Base-by-base conservation (phyloP, 2,329 filamentous ascomycete genomes). In the Trematosphaeria pertusa region DNA sequence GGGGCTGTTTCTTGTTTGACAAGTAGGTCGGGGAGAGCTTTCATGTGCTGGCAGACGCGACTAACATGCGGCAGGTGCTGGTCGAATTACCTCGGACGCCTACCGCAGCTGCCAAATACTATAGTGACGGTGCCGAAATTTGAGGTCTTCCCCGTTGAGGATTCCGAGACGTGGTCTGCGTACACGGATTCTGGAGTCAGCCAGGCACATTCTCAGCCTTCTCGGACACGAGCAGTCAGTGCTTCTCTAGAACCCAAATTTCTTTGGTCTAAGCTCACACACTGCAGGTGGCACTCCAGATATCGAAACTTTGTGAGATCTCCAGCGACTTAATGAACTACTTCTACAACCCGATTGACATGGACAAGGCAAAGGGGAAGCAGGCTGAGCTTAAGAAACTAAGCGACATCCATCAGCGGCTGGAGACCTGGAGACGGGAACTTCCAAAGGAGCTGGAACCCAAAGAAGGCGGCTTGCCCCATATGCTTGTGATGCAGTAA, bases 1-100 rank as follows among this genome's bases (percentile, higher is more conserved):
- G 94, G 94, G 94, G 94, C 5, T 97, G 92, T 69, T 97, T 94
- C 71, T 75, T 96, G n/a, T 96, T 97, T 69, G 94, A 99, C 76
- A 97, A 97, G 80, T 84, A 64, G 54, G 77, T 24, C 19, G 15
- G 21, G 7, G 8, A 8, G 24, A 7, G 24, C 12, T 14, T 5
- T 15, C 5, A 5, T 14, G 7, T 24, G n/a, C 33, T 7, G 24
- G 24, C 12, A 8, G 24, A 6, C 10, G 21, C 4, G 14, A 19
- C 50, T 61, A 37, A 62, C 43, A 7, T 21, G 3, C 4, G 12
- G 18, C 46, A 83, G 81, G 60, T 96, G 91, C 71, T 97, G 93
- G 92, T 96, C 92, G 38, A 97, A 97, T 69, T 97, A 97, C 61
- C 82, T 97, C 19, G 93, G 94, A 37, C 87, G 94, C 33, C 79